Conservation (phyloP, 805 yeast genomes). For the Wickerhamomyces subpelliculosus region DNA sequence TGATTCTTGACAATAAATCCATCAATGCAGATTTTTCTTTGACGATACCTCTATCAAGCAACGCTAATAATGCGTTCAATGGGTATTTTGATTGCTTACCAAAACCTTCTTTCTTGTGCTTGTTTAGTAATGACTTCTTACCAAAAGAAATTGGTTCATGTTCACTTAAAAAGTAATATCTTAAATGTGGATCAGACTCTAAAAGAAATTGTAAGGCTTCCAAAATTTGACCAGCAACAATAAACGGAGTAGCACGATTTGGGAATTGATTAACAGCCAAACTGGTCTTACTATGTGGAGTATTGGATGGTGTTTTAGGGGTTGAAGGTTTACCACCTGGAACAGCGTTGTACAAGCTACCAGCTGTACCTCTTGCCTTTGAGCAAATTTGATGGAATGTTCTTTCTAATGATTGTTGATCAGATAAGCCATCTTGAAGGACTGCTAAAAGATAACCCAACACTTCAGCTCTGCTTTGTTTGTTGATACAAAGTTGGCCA, state of each 20-base stretch:
- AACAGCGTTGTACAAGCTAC: slow-evolving; percentile 1
- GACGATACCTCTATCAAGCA: slow-evolving; percentile 59
- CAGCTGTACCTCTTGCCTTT: slow-evolving; percentile 32
- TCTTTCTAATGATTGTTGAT: slow-evolving; percentile 53
- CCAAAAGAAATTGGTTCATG: slow-evolving; percentile 45
- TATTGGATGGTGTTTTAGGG: slow-evolving; percentile 15
- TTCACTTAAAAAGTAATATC: slow-evolving; percentile 72
- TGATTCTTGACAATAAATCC: slow-evolving; percentile 68
- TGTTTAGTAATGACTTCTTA: slow-evolving; percentile 26
- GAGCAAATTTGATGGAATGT: slow-evolving; percentile 51
- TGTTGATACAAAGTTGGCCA: slow-evolving; percentile 62
- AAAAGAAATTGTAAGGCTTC: slow-evolving; percentile 69
- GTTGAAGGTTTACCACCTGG: slow-evolving; percentile 3
- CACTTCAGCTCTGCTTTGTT: slow-evolving; percentile 72
- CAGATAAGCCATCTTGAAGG: slow-evolving; percentile 67
- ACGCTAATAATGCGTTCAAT: slow-evolving; percentile 55
- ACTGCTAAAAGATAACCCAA: slow-evolving; percentile 61
- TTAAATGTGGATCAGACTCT: slow-evolving; percentile 57
- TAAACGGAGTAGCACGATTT: slow-evolving; percentile 54
- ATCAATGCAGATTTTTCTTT: slow-evolving; percentile 67
- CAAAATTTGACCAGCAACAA: slow-evolving; percentile 70
- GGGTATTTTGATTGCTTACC: slow-evolving; percentile 54
- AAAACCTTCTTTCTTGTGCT: slow-evolving; percentile 25
- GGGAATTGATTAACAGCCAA: slow-evolving; percentile 48
- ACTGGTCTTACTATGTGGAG: slow-evolving; percentile 35